Evolutionary conservation across 2,329 filamentous ascomycete genomes (phyloP).

Genomic region (Phaeosphaeriaceae sp.): DNA sequence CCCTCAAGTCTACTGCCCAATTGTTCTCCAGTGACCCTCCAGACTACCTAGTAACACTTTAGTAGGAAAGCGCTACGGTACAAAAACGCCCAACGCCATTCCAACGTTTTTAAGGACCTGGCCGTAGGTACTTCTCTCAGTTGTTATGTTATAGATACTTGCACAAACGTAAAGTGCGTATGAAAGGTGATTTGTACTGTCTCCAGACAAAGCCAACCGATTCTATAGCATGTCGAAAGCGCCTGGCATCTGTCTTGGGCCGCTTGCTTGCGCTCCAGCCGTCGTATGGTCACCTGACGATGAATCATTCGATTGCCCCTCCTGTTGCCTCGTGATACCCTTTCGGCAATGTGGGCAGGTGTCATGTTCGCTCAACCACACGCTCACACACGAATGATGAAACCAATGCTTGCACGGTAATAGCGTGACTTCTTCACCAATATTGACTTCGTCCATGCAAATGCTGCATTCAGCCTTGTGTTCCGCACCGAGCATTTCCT

Average conservation of each 20-base stretch:
- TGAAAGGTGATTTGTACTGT: too few relatives aligned
- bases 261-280: constrained; percentile 11
- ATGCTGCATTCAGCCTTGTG: constrained; percentile 85
- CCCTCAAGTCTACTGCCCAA: not conserved
- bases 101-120: too few relatives aligned
- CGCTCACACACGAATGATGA: constrained; percentile 78
- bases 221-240: constrained; percentile 23
- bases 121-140: too few relatives aligned
- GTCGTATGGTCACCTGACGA: constrained; percentile 12
- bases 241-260: constrained; percentile 36
- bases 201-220: too few relatives aligned
- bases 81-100: too few relatives aligned
- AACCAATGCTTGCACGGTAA: constrained; percentile 95
- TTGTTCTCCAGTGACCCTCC: too few relatives aligned
- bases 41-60: too few relatives aligned
- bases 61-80: too few relatives aligned
- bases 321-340: constrained; percentile 51
- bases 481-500: constrained; percentile 71
- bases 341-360: constrained; percentile 85
- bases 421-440: constrained; percentile 75
- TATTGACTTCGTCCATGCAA: constrained; percentile 83
- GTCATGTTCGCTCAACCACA: constrained; percentile 89
- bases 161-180: too few relatives aligned
- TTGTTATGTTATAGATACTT: too few relatives aligned
- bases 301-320: constrained; percentile 25